Evolutionary conservation across 495 filamentous ascomycete species (phyloP).

Genomic region (Podospora australis): DNA sequence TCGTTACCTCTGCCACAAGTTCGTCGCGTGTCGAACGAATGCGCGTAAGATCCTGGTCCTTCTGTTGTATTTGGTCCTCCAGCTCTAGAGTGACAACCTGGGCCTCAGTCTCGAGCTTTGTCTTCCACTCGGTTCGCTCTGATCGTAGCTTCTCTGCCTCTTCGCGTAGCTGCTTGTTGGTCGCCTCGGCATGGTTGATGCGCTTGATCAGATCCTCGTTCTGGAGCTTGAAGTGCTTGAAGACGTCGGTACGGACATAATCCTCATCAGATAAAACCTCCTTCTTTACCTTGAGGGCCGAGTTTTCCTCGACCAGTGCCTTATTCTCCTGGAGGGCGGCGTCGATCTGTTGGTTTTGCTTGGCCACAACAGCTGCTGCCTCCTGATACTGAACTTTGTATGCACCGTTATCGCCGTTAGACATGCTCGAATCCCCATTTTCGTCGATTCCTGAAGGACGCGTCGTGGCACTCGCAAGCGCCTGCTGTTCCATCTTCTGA

Average conservation of each 20-base stretch:
- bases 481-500: constrained; percentile 88
- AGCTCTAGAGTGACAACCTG: constrained; percentile 63
- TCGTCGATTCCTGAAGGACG: constrained; percentile 48
- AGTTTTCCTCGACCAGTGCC: constrained; percentile 69
- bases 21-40: constrained; percentile 80
- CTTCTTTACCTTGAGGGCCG: constrained; percentile 47
- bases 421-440: constrained; percentile 47
- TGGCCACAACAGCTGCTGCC: constrained; percentile 62
- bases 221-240: constrained; percentile 82
- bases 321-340: constrained; percentile 73
- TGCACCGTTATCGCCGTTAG: constrained; percentile 58
- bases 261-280: constrained; percentile 83
- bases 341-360: constrained; percentile 83
- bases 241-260: constrained; percentile 83
- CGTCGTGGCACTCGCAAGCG: constrained; percentile 54
- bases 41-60: constrained; percentile 78
- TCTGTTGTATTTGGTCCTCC: constrained; percentile 70
- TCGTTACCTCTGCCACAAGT: constrained; percentile 69
- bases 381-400: constrained; percentile 57
- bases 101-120: constrained; percentile 70
- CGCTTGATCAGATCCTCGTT: constrained; percentile 88
- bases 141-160: constrained; percentile 77
- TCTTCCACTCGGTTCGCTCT: constrained; percentile 75
- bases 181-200: constrained; percentile 85
- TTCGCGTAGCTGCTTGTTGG: constrained; percentile 76